phyloP scores from a whole-genome alignment of 2,329 filamentous ascomycete genomes.

The Penicillium frequentans region DNA sequence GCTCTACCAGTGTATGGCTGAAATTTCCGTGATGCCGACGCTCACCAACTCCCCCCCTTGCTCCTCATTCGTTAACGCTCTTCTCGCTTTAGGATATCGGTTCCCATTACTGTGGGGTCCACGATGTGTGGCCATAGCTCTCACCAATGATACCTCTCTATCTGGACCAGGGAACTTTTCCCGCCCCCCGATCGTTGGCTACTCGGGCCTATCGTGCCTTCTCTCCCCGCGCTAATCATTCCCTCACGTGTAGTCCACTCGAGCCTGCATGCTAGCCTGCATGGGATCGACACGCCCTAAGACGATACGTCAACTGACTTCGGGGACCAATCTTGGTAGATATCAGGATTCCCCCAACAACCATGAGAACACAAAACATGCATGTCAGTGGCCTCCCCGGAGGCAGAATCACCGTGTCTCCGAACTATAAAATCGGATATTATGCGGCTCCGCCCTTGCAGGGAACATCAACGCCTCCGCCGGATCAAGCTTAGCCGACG shows the following conservation, averaged over 20 bases:
- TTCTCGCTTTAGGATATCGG: not conserved
- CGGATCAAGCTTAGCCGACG: slow-evolving; percentile 5
- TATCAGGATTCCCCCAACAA: not conserved
- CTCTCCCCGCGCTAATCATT: not conserved
- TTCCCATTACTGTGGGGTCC: not conserved
- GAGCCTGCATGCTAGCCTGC: not conserved
- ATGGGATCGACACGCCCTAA: not conserved
- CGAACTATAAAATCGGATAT: not conserved
- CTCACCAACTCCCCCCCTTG: not conserved
- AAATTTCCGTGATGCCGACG: not conserved
- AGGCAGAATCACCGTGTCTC: not conserved
- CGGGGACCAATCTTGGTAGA: not conserved
- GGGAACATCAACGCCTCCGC: not conserved
- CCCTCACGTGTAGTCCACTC: not conserved
- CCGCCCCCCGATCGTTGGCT: not conserved
- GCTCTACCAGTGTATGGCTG: not conserved
- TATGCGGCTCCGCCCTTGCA: slow-evolving; percentile 2
- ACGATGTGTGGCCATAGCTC: not conserved
- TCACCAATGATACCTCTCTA: not conserved
- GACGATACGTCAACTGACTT: not conserved
- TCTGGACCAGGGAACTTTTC: not conserved
- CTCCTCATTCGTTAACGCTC: no score
- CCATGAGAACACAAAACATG: not conserved
- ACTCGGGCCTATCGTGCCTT: not conserved
- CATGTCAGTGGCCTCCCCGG: not conserved